These are phyloP conservation scores for Pichia sp. DNA, from an alignment of 1,139 yeast genomes.

Conservation along the genomic window DNA sequence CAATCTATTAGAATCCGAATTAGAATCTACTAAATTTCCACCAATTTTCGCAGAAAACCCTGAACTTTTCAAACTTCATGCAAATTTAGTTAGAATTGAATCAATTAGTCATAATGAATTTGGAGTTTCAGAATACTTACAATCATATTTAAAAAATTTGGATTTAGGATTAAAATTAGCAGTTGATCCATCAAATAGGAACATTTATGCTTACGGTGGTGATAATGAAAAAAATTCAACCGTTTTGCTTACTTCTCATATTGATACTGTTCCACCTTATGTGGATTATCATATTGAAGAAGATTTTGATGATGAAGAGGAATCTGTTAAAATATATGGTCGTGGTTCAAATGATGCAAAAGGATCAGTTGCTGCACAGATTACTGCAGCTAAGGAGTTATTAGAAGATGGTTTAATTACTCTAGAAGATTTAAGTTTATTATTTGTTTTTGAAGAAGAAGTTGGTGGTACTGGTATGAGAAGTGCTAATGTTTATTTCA, in stretches of 20 bases:
- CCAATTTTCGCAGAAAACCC: constrained; percentile 12
- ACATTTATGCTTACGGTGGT: constrained; percentile 55
- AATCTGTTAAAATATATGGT: constrained; percentile 51
- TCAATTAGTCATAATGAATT: constrained; percentile 25
- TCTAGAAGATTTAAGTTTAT: constrained; percentile 51
- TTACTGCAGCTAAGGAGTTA: constrained; percentile 45
- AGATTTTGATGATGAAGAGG: constrained; percentile 13
- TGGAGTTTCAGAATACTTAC: constrained; percentile 19
- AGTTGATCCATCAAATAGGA: constrained; percentile 33
- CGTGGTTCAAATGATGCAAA: constrained; percentile 68
- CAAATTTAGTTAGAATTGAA: constrained; percentile 19
- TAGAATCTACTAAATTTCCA: constrained; percentile 1
- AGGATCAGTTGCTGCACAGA: constrained; percentile 59
- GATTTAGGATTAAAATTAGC: constrained; percentile 37
- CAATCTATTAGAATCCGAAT: background rate
- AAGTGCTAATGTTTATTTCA: constrained; percentile 30
- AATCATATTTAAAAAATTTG: constrained; percentile 14
- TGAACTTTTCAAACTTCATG: constrained; percentile 24
- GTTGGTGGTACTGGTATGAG: constrained; percentile 57
- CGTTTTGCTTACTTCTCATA: constrained; percentile 55
- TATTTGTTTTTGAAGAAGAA: constrained; percentile 69
- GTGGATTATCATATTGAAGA: constrained; percentile 39
- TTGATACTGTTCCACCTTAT: constrained; percentile 69
- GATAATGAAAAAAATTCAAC: constrained; percentile 42
- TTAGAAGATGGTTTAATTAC: constrained; percentile 33